Evolutionary conservation across 2,329 filamentous ascomycete genomes (phyloP).

Genomic region (Fusarium tanahbumbuense): DNA sequence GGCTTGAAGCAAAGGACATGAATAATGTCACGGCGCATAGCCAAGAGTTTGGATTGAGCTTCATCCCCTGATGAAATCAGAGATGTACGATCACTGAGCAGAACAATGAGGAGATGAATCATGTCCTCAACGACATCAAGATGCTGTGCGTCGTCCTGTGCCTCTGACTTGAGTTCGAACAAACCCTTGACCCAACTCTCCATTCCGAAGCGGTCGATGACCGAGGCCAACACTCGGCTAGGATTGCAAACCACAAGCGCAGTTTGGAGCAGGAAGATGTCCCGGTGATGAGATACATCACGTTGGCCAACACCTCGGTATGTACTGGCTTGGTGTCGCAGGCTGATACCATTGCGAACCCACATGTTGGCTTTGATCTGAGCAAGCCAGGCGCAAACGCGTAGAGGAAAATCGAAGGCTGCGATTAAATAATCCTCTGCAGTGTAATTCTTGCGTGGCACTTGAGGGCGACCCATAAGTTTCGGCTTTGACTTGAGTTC

Average conservation of each 20-base stretch:
- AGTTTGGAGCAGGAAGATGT: slow-evolving; percentile 93
- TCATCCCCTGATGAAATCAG: slow-evolving; percentile 77
- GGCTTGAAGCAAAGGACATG: slow-evolving; percentile 98
- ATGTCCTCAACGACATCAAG: slow-evolving; percentile 96
- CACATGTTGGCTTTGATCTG: slow-evolving; percentile 99
- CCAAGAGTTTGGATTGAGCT: slow-evolving; percentile 71
- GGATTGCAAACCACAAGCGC: slow-evolving; percentile 89
- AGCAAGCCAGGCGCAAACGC: slow-evolving; percentile 94
- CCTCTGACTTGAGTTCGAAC: slow-evolving; percentile 77
- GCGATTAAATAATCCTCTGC: slow-evolving; percentile 86
- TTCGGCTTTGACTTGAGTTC: slow-evolving; percentile 75
- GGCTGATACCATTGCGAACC: slow-evolving; percentile 96
- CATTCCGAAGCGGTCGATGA: slow-evolving; percentile 92
- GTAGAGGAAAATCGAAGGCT: slow-evolving; percentile 90
- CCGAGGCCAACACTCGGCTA: slow-evolving; percentile 84
- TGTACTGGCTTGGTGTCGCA: slow-evolving; percentile 93
- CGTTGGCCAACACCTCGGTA: slow-evolving; percentile 90
- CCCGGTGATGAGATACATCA: slow-evolving; percentile 93
- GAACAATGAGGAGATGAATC: slow-evolving; percentile 89
- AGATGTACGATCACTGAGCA: slow-evolving; percentile 88
- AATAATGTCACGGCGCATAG: slow-evolving; percentile 88
- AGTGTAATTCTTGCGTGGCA: slow-evolving; percentile 67
- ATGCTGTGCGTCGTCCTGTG: slow-evolving; percentile 87
- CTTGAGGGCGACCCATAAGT: slow-evolving; percentile 69
- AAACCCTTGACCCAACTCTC: slow-evolving; percentile 86